Percentiles rank a stretch among this genome's conserved stretches.
Conservation (phyloP, 2,329 filamentous ascomycete species). For the Alternaria sp. region DNA sequence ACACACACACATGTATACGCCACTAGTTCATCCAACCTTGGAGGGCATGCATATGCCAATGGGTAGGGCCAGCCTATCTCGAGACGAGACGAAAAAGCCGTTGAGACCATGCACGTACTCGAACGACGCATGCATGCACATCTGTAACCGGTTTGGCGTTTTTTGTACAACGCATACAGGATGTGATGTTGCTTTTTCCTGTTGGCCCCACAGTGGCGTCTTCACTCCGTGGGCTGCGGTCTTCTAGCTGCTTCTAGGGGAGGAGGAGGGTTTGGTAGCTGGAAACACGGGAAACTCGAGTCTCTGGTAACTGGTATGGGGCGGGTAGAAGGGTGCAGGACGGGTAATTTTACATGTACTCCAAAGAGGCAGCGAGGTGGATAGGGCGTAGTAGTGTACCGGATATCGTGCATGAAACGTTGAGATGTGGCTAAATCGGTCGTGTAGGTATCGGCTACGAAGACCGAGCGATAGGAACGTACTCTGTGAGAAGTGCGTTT, state of each 20-base stretch:
- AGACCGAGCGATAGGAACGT: neutral
- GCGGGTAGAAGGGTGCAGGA: constrained; percentile 1
- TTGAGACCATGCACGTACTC: neutral
- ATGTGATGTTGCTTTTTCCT: neutral
- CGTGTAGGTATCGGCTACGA: neutral
- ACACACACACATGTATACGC: neutral
- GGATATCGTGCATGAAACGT: neutral
- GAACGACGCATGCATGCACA: neutral
- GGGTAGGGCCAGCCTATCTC: neutral
- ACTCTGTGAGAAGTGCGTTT: neutral
- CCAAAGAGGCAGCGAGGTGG: neutral
- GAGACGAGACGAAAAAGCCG: neutral
- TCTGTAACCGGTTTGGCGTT: neutral
- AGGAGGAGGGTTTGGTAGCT: neutral
- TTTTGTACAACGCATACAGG: constrained; percentile 4
- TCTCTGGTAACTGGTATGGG: neutral
- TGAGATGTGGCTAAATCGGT: neutral
- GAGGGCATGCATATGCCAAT: neutral
- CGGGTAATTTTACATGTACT: neutral
- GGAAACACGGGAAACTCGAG: neutral
- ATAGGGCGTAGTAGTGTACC: neutral
- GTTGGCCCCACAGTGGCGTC: neutral
- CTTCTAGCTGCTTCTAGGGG: constrained; percentile 4
- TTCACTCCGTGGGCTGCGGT: neutral
- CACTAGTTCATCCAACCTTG: constrained; percentile 2